Evolutionary conservation across 2,329 filamentous ascomycete genomes (phyloP).

Genomic region (Monilinia fructigena): DNA sequence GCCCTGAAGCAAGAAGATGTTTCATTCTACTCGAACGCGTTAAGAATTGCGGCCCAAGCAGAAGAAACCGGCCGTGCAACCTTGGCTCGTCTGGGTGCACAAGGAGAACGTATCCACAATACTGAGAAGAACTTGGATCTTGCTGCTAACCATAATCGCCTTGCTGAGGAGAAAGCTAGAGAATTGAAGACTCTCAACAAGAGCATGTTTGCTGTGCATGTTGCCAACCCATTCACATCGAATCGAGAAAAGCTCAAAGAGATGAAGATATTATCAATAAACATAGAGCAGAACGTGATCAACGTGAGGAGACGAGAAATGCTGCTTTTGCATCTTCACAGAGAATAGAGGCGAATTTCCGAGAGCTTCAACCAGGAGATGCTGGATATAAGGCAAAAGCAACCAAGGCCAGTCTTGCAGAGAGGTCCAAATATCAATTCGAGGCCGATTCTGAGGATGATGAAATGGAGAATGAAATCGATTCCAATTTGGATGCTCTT

Average conservation of each 20-base stretch:
- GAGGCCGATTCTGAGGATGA: slow-evolving; percentile 52
- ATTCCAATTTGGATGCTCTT: slow-evolving; percentile 61
- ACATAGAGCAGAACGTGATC: slow-evolving; percentile 62
- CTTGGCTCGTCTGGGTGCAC: slow-evolving; percentile 69
- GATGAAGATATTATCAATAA: slow-evolving; percentile 70
- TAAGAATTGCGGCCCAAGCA: slow-evolving; percentile 65
- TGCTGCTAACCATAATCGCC: slow-evolving; percentile 70
- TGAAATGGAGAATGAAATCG: slow-evolving; percentile 68
- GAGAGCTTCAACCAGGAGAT: slow-evolving; percentile 43
- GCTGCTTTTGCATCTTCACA: slow-evolving; percentile 53
- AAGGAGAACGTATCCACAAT: slow-evolving; percentile 79
- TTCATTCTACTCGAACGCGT: slow-evolving; percentile 65
- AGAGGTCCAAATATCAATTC: slow-evolving; percentile 72
- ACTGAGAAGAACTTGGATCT: slow-evolving; percentile 81
- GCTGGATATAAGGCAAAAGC: slow-evolving; percentile 34
- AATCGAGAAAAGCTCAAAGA: slow-evolving; percentile 59
- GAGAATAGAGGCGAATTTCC: slow-evolving; percentile 54
- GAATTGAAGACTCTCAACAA: slow-evolving; percentile 84
- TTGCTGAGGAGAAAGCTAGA: slow-evolving; percentile 75
- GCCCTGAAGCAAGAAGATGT: slow-evolving; percentile 77
- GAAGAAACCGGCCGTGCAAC: slow-evolving; percentile 71
- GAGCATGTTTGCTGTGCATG: slow-evolving; percentile 86
- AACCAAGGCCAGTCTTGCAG: slow-evolving; percentile 48
- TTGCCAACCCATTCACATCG: slow-evolving; percentile 74
- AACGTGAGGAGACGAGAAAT: slow-evolving; percentile 61